Percentiles rank a stretch among this genome's conserved stretches.
These are phyloP conservation scores for Cynanchum wilfordii DNA, from an alignment of 257 asterid species.

Conservation along the genomic window DNA sequence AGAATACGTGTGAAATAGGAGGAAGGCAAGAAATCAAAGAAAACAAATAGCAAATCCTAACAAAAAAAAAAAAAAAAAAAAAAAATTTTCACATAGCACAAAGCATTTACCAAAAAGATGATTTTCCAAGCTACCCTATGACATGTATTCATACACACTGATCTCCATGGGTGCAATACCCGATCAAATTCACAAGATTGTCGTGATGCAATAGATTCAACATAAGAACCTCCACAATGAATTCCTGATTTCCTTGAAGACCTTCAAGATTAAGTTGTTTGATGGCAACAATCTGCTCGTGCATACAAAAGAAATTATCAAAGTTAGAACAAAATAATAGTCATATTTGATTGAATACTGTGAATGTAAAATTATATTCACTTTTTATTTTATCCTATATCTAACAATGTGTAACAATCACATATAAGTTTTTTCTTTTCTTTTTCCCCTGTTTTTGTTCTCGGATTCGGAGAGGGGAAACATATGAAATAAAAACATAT, in stretches of 20 bases:
- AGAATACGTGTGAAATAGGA: too few relatives aligned
- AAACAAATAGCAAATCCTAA: neutral
- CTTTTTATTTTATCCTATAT: neutral
- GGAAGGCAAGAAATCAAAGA: neutral
- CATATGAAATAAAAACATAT: neutral
- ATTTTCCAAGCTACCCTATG: conserved; percentile 83
- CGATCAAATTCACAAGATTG: conserved; percentile 77
- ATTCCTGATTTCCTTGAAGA: conserved; percentile 85
- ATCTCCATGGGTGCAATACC: conserved; percentile 87
- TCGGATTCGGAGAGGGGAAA: neutral
- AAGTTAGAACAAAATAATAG: neutral
- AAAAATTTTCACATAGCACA: neutral
- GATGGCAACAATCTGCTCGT: conserved; percentile 66
- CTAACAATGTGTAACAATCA: too few relatives aligned
- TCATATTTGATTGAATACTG: neutral
- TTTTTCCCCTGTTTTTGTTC: neutral
- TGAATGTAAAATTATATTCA: neutral
- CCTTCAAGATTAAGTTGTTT: conserved; percentile 87
- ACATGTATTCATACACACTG: conserved; percentile 90
- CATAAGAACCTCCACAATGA: conserved; percentile 87
- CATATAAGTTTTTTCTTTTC: neutral
- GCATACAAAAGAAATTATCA: conserved; percentile 3
- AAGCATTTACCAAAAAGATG: conserved; percentile 68
- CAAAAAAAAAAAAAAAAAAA: neutral
- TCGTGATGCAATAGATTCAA: conserved; percentile 75